Evolutionary conservation across 805 yeast genomes (phyloP), one percentile per base, ranked within the genome.

Genomic region (Danielia reshetovae): DNA sequence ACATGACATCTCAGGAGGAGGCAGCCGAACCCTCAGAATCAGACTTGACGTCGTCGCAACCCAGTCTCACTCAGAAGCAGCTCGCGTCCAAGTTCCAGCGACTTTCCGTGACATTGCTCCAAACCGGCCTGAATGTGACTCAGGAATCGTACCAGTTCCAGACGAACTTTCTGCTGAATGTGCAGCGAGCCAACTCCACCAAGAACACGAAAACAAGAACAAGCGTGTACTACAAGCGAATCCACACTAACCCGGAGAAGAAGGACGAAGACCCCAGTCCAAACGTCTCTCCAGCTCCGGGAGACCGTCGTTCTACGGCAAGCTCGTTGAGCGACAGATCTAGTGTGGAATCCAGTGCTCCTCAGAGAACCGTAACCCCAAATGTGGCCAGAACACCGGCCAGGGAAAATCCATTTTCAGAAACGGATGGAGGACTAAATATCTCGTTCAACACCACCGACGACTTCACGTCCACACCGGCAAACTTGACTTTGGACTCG

Each of bases 131-230:
- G 34, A 34, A 35, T 9, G 55, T 66, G 0, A 59, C 72, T 4
- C 59, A 59, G n/a, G 71, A 65, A 37, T 66, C 72, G 2, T 51
- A 61, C 34, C 51, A 56, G 26, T 68, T 68, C 39, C 60, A 65
- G 54, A 54, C 46, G 30, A 46, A 55, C 11, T 67, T 68, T 43
- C 67, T 60, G 38, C 62, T 62, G 40, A 67, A 68, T 38, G 62
- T 62, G 12, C 55, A 59, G 27, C 46, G 51, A 31, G 59, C 49
- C 15, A 54, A 59, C 34, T 36, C 46, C 25, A 32, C 25, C 17
- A 26, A 21, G 19, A 26, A 24, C 16, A 22, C 15, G 10, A 45
- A 21, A 29, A 26, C 42, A 12, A 32, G 66, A 23, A 55, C 56
- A 13, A 57, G 64, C 38, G 31, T 41, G 3, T 60, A 60, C 46